Base-by-base conservation (phyloP, 2,329 filamentous ascomycete species). In the Fusarium burgessii region DNA sequence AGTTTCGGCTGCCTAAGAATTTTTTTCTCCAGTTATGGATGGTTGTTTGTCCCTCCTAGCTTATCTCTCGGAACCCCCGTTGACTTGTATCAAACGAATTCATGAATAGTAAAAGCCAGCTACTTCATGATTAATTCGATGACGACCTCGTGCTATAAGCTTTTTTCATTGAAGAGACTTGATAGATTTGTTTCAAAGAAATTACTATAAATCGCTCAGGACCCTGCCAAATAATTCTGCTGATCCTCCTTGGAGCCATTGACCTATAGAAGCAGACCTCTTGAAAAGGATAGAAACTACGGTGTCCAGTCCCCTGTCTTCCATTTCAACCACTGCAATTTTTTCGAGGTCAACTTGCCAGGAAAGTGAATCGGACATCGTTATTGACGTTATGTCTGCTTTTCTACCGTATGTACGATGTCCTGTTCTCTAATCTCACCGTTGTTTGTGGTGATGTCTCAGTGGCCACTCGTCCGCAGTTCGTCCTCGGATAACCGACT, bases 51-150 rank as follows among this genome's bases (percentile, higher is more conserved):
- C 52, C 36, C 58, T 70, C 36, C 58, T 70, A 47, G 51, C 69
- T 73, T 73, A 70, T 70, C 73, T 75, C 51, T 75, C 69, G 63
- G 73, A 36, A 56, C 52, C 57, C 45, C 74, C 69, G 65, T 66
- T 40, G 62, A 68, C 57, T 66, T 57, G 29, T 66, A 57, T 72
- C 71, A 64, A 70, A 60, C 27, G 38, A 51, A 54, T 56, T 41
- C 33, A 32, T 65, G 20, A 43, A 47, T 50, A 41, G 38, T 36
- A 46, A 25, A 40, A 20, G 35, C 58, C 27, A 20, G 45, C 45
- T 51, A 51, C 25, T 36, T 57, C 9, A 42, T 67, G 42, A 51
- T 49, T 54, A 12, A 41, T 38, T 68, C 25, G 29, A 42, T 23
- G 8, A n/a, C n/a, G 9, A n/a, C 8, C 25, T 38, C 5, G 9